Evolutionary conservation across 805 yeast species (phyloP), one percentile per base, ranked within the genome.

Genomic region (Myxozyma neglecta): DNA sequence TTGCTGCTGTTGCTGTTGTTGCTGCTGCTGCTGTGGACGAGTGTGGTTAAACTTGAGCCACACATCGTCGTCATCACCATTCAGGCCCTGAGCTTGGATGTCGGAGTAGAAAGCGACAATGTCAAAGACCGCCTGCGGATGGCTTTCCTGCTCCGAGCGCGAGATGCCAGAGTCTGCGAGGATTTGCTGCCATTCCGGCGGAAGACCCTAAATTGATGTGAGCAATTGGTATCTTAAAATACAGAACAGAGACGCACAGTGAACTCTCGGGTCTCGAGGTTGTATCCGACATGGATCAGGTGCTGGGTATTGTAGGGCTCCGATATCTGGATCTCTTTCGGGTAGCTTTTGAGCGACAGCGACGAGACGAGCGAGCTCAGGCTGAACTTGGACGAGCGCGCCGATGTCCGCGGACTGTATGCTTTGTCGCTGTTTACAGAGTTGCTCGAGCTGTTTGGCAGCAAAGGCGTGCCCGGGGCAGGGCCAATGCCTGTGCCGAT

Each of bases 231-330:
- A 18, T 18, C 43, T 6, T 13, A 6, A 10, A 50, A 18, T 16
- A 6, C 16, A 9, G 18, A 34, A 16, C 14, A 10, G 9, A n/a
- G 6, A 42, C 61, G 11, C 53, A 59, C 68, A 8, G 69, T 87
- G 69, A 85, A 89, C 47, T 88, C 85, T 8, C 93, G 91, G 37
- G 89, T 84, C 66, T 84, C 85, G 13, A 80, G 74, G 73, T 89
- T 91, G 47, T 87, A 84, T 34, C 91, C 94, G 16, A 90, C 96
- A 71, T 90, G 96, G 18, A 94, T 90, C 40, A 90, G 87, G 71
- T 92, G 97, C 71, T 89, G 86, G 16, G 94, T 88, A 70, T 90
- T 90, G 73, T 87, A 90, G 0, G 99, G 99, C 0, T 90, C 86
- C n/a, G 96, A 89, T 54, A 93, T 94, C 67, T 85, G 69, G 13